A percentile compares a stretch with the other conserved stretches of the same genome.
These are phyloP conservation scores for Aquilaria sinensis DNA, from an alignment of 345 rosid genomes.

Conservation along the genomic window DNA sequence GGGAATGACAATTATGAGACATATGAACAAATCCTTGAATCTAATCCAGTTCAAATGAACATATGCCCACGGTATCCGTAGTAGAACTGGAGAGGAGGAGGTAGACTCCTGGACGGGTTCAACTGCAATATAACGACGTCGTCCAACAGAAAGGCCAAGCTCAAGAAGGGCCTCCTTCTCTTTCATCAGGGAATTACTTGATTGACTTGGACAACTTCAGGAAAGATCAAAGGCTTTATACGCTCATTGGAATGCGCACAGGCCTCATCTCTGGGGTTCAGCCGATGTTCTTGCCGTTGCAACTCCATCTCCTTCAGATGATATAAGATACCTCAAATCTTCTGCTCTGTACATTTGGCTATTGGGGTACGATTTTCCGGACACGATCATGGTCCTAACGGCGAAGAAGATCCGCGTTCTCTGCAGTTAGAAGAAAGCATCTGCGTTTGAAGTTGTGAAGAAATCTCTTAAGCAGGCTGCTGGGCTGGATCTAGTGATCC, in stretches of 20 bases:
- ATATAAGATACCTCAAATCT: conserved; percentile 40
- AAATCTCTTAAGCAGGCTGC: conserved; percentile 30
- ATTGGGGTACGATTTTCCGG: conserved; percentile 45
- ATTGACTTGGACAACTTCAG: conserved; percentile 34
- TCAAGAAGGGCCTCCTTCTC: too few species aligned
- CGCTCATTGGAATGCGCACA: conserved; percentile 33
- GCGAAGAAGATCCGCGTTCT: conserved; percentile 42
- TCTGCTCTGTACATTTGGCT: conserved; percentile 44
- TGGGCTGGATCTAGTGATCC: conserved; percentile 35
- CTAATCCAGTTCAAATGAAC: too few species aligned
- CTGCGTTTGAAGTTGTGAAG: conserved; percentile 35
- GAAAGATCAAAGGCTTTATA: conserved; percentile 28
- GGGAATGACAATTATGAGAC: too few species aligned
- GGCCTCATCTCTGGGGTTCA: conserved; percentile 24
- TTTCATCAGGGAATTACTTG: conserved; percentile 1
- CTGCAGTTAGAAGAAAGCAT: conserved; percentile 37
- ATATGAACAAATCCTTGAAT: too few species aligned
- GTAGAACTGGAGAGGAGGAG: too few species aligned
- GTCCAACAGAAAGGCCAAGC: too few species aligned
- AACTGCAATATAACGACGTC: too few species aligned
- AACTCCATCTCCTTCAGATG: conserved; percentile 37
- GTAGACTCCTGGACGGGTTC: too few species aligned
- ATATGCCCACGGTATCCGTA: too few species aligned
- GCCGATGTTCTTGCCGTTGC: conserved; percentile 31
- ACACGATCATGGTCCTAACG: conserved; percentile 44